Percentiles rank a stretch among this genome's conserved stretches.
Conservation (phyloP, 345 rosid species). For the Durio zibethinus region DNA sequence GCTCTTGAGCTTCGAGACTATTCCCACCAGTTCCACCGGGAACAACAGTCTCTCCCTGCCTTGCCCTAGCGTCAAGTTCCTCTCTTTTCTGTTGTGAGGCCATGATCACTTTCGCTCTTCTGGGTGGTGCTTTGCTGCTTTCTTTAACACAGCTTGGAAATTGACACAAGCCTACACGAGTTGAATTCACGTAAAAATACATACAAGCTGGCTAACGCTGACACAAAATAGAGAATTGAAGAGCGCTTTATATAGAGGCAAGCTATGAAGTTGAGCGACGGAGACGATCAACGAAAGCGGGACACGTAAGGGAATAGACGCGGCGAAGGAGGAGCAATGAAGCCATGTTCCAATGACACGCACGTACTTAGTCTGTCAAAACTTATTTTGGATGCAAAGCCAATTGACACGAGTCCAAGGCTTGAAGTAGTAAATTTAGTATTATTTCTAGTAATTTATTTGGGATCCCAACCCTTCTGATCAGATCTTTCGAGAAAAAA, state of each 20-base stretch:
- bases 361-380: conserved; percentile 10
- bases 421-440: background rate
- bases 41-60: conserved; percentile 69
- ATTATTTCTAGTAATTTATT: background rate
- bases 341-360: background rate
- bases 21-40: conserved; percentile 90
- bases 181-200: background rate
- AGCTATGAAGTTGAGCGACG: background rate
- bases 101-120: conserved; percentile 27
- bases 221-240: background rate
- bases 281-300: background rate
- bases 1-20: conserved; percentile 85
- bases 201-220: background rate
- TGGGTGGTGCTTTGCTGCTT: background rate
- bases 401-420: conserved; percentile 3
- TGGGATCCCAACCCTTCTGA: background rate
- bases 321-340: conserved; percentile 6
- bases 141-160: background rate
- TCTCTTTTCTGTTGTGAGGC: conserved; percentile 41
- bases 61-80: conserved; percentile 65
- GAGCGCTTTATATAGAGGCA: background rate
- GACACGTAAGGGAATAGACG: conserved; percentile 10
- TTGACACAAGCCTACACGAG: background rate
- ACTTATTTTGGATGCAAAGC: background rate
- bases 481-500: background rate